Conservation (phyloP, 371 early-diverging fungal species). For the Mucor sp. region DNA sequence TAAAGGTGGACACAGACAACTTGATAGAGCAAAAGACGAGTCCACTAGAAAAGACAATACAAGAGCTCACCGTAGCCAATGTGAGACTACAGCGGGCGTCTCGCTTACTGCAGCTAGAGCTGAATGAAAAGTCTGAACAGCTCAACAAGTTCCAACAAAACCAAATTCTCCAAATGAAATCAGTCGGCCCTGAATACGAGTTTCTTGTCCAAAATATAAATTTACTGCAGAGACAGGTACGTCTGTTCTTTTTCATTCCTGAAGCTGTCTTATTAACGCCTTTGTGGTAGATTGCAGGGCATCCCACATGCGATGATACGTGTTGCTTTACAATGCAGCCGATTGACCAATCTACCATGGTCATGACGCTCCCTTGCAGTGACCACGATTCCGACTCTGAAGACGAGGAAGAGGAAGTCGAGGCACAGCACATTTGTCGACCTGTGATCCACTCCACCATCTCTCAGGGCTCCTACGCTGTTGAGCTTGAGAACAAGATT, state of each 20-base stretch:
- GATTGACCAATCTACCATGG: conserved; percentile 48
- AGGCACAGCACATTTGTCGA: conserved; percentile 55
- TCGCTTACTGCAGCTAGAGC: conserved; percentile 42
- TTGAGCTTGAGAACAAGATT: conserved; percentile 47
- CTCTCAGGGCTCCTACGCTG: conserved; percentile 49
- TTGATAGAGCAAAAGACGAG: conserved; percentile 53
- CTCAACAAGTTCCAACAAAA: conserved; percentile 30
- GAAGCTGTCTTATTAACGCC: background rate
- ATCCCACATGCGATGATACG: conserved; percentile 47
- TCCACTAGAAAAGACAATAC: conserved; percentile 42
- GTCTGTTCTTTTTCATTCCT: conserved; percentile 8
- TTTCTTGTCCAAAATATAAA: conserved; percentile 59
- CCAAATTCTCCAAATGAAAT: conserved; percentile 47
- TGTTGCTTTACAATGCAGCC: conserved; percentile 53
- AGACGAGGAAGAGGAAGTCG: conserved; percentile 40
- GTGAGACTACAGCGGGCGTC: conserved; percentile 48
- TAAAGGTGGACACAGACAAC: conserved; percentile 55
- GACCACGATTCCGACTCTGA: conserved; percentile 18
- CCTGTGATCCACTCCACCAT: conserved; percentile 52
- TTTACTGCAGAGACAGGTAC: conserved; percentile 52
- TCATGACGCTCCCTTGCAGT: conserved; percentile 50
- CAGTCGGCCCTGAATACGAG: conserved; percentile 56
- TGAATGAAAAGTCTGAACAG: conserved; percentile 37
- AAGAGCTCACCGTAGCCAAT: conserved; percentile 42
- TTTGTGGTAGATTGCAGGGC: conserved; percentile 39